A percentile compares a stretch with the other conserved stretches of the same genome.
These are phyloP conservation scores for slime mould (Dictyostelium discoideum) DNA, from an alignment of 78 protist genomes.

Conservation along the genomic window DNA sequence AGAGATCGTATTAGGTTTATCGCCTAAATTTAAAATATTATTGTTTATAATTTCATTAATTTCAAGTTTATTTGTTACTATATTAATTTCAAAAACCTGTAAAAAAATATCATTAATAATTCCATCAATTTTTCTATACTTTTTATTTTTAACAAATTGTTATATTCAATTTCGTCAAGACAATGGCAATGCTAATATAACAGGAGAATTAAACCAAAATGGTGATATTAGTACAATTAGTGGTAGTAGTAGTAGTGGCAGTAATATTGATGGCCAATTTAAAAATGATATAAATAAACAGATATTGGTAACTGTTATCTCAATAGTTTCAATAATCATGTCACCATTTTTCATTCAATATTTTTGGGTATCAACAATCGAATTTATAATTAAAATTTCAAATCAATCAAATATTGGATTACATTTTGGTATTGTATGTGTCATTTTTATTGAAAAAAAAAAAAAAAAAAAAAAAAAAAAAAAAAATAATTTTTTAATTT, in stretches of 20 bases:
- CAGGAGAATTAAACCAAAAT: neutral
- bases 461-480: no score
- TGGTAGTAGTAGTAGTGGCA: neutral
- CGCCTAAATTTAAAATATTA: neutral
- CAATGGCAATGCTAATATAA: neutral
- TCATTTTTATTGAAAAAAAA: neutral
- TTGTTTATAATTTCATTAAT: neutral
- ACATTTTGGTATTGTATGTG: neutral
- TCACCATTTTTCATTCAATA: neutral
- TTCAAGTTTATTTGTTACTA: neutral
- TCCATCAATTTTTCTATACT: neutral
- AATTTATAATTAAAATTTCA: neutral
- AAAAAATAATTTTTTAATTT: no score
- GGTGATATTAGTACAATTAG: neutral
- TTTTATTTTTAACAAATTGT: neutral
- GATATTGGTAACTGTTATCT: neutral
- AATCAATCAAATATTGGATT: neutral
- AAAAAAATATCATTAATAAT: neutral
- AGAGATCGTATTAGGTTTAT: neutral
- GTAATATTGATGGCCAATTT: neutral
- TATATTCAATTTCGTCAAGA: neutral
- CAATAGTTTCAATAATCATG: neutral
- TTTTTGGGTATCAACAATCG: neutral
- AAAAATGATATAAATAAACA: neutral
- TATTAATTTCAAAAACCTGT: neutral